phyloP scores from a whole-genome alignment of 2,329 filamentous ascomycete genomes.

The Aspergillus bombycis region DNA sequence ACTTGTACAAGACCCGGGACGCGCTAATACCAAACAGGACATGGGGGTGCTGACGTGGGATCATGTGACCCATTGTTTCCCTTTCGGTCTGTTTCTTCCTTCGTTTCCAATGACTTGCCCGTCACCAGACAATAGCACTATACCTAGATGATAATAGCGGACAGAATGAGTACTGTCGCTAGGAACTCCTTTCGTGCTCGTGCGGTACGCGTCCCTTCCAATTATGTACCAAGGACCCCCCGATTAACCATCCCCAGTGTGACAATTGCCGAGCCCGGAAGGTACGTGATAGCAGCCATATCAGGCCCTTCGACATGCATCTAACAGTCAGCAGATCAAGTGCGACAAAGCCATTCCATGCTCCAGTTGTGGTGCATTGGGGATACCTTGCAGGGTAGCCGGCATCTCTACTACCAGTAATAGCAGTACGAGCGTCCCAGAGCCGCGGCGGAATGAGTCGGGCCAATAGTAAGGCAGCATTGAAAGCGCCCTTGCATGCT shows the following conservation, averaged over 20 bases:
- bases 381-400: conserved; percentile 21
- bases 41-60: neutral
- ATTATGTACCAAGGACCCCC: neutral
- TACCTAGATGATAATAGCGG: conserved; percentile 8
- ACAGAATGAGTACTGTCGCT: conserved; percentile 8
- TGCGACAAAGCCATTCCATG: conserved; percentile 28
- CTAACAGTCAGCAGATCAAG: conserved; percentile 21
- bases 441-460: conserved; percentile 6
- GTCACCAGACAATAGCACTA: neutral
- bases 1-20: no score
- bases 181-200: conserved; percentile 28
- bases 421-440: conserved; percentile 1
- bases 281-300: conserved; percentile 16
- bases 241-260: conserved; percentile 19
- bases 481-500: neutral
- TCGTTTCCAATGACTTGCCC: neutral
- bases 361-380: conserved; percentile 25
- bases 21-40: neutral
- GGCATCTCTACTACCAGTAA: conserved; percentile 3
- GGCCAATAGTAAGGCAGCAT: conserved; percentile 21
- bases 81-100: neutral
- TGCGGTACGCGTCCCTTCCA: conserved; percentile 21
- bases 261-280: conserved; percentile 33
- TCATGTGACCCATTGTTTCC: neutral
- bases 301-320: neutral